Conservation (phyloP, 1,284 basidiomycete species). For the Hymenochaete sp. region DNA sequence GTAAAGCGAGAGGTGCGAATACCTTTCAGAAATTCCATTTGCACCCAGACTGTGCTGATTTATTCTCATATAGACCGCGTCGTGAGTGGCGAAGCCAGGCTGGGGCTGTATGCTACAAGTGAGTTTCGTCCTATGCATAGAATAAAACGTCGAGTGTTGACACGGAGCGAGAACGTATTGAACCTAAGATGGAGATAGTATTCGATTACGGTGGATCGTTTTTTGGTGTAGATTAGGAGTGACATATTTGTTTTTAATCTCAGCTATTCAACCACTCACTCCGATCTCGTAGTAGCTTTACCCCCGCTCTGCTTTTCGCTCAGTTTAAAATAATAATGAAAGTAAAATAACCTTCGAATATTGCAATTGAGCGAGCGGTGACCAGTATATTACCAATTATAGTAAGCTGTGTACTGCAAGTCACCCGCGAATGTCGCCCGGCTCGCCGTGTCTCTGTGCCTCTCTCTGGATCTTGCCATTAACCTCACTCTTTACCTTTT, state of each 20-base stretch:
- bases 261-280: not conserved
- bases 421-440: no score
- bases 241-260: not conserved
- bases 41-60: not conserved
- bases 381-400: no score
- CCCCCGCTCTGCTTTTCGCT: not conserved
- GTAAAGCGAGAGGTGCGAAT: conserved; percentile 2
- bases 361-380: not conserved
- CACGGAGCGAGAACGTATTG: not conserved
- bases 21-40: not conserved
- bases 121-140: not conserved
- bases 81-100: conserved; percentile 3
- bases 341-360: not conserved
- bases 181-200: conserved; percentile 1
- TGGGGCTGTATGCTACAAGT: conserved; percentile 5
- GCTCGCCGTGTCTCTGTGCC: not conserved
- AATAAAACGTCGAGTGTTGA: not conserved
- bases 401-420: no score
- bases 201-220: conserved; percentile 10
- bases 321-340: not conserved
- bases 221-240: not conserved
- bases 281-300: not conserved
- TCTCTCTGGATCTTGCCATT: not conserved
- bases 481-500: not conserved
- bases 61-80: not conserved